A percentile compares a stretch with the other conserved stretches of the same genome.
These are phyloP conservation scores for Geotrichum fermentans DNA, from an alignment of 1,139 yeast species.

Conservation along the genomic window DNA sequence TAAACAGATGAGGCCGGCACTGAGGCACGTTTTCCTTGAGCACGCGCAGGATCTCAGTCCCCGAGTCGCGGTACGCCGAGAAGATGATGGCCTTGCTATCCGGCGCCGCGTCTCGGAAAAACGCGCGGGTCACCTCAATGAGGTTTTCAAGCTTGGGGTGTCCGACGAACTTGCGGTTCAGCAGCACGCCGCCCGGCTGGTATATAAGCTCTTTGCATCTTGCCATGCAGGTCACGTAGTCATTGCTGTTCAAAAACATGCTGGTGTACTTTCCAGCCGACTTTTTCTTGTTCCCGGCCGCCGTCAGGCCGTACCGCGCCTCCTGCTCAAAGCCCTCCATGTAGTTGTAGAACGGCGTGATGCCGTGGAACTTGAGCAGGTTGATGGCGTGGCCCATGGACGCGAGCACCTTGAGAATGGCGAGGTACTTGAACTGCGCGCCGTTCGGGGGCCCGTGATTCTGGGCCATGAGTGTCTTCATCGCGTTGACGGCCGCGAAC, in stretches of 20 bases:
- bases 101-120: constrained; percentile 11
- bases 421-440: constrained; percentile 28
- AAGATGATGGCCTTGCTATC: constrained; percentile 65
- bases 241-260: constrained; percentile 49
- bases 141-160: constrained; percentile 73
- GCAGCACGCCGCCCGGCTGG: constrained; percentile 33
- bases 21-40: constrained; percentile 46
- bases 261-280: constrained; percentile 30
- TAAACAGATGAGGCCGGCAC: constrained; percentile 76
- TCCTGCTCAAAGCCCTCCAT: constrained; percentile 24
- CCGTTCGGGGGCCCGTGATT: constrained; percentile 25
- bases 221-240: constrained; percentile 44
- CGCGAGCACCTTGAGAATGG: constrained; percentile 49
- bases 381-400: constrained; percentile 60
- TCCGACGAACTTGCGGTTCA: constrained; percentile 42
- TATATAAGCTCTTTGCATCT: constrained; percentile 44
- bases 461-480: constrained; percentile 42
- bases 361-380: constrained; percentile 70
- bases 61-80: constrained; percentile 84
- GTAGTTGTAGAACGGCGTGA: constrained; percentile 63
- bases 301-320: neutral
- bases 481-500: constrained; percentile 66
- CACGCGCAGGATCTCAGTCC: constrained; percentile 72
- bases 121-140: constrained; percentile 32
- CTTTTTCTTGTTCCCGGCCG: constrained; percentile 20